A percentile compares a stretch with the other conserved stretches of the same genome.
Evolutionary conservation across 768 basidiomycete genomes (phyloP).

Genomic region (Crassisporium funariophilum): DNA sequence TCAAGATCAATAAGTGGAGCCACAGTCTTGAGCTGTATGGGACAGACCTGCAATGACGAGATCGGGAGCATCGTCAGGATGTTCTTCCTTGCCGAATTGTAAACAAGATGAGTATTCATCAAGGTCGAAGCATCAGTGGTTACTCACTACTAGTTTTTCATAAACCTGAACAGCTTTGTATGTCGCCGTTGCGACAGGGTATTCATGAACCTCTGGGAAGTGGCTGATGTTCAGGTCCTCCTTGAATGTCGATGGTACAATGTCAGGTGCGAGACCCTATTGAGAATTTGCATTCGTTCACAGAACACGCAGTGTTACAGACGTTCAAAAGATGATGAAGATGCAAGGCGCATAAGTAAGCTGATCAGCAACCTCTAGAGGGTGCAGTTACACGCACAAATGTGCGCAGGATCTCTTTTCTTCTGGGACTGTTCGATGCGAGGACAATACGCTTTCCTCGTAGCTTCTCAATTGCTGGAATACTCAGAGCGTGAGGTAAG

Average conservation of each 20-base stretch:
- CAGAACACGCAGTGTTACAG: too few relatives aligned
- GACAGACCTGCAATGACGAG: slow-evolving; percentile 66
- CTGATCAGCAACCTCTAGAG: background rate
- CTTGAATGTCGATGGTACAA: slow-evolving; percentile 59
- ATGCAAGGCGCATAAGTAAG: too few relatives aligned
- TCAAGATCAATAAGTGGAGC: too few relatives aligned
- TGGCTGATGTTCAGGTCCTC: slow-evolving; percentile 71
- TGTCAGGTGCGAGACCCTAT: slow-evolving; percentile 44
- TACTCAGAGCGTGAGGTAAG: slow-evolving; percentile 63
- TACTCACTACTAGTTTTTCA: slow-evolving; percentile 36
- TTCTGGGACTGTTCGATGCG: slow-evolving; percentile 84
- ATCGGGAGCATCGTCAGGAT: slow-evolving; percentile 39
- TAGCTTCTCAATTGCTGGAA: slow-evolving; percentile 65
- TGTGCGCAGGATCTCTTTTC: slow-evolving; percentile 79
- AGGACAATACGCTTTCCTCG: slow-evolving; percentile 77
- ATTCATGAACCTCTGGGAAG: slow-evolving; percentile 60
- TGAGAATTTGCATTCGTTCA: slow-evolving; percentile 1
- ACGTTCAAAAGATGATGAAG: too few relatives aligned
- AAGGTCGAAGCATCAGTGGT: slow-evolving; percentile 51
- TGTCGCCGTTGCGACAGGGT: slow-evolving; percentile 40
- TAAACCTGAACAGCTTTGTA: slow-evolving; percentile 41
- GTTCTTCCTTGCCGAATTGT: slow-evolving; percentile 63
- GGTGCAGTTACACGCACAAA: slow-evolving; percentile 54
- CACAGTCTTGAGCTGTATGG: too few relatives aligned
- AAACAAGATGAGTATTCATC: slow-evolving; percentile 57